A percentile compares a stretch with the other conserved stretches of the same genome.
Evolutionary conservation across 345 rosid species (phyloP).

Genomic region (Brassica juncea): DNA sequence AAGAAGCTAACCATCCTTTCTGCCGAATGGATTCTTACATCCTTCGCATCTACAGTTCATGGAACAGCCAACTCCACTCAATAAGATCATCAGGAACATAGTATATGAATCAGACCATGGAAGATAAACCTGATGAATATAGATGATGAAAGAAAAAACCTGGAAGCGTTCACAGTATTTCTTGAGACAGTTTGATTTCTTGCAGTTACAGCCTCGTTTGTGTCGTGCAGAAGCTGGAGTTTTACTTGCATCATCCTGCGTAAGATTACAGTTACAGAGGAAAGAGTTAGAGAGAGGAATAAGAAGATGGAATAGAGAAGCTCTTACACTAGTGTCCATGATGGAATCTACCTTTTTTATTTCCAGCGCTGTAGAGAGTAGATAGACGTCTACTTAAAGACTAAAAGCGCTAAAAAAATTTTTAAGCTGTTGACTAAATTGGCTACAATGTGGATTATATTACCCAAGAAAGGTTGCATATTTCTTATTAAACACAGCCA

Average conservation of each 20-base stretch:
- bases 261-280: conserved; percentile 2
- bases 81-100: conserved; percentile 23
- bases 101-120: conserved; percentile 21
- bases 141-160: conserved; percentile 50
- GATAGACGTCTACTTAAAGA: not conserved
- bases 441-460: not conserved
- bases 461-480: not conserved
- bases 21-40: conserved; percentile 85
- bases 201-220: conserved; percentile 96
- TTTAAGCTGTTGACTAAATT: not conserved
- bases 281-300: not conserved
- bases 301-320: conserved; percentile 17
- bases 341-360: conserved; percentile 25
- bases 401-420: not conserved
- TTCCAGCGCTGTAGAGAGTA: not conserved
- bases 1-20: conserved; percentile 69
- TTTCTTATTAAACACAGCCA: not conserved
- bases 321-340: conserved; percentile 63
- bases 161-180: conserved; percentile 99
- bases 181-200: conserved; percentile 90
- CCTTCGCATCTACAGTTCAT: conserved; percentile 94
- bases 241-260: conserved; percentile 72
- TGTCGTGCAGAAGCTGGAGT: conserved; percentile 97
- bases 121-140: conserved; percentile 1
- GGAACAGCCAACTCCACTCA: conserved; percentile 99